Conservation (phyloP, 352 stramenopile genomes). For the Globisporangium solare region DNA sequence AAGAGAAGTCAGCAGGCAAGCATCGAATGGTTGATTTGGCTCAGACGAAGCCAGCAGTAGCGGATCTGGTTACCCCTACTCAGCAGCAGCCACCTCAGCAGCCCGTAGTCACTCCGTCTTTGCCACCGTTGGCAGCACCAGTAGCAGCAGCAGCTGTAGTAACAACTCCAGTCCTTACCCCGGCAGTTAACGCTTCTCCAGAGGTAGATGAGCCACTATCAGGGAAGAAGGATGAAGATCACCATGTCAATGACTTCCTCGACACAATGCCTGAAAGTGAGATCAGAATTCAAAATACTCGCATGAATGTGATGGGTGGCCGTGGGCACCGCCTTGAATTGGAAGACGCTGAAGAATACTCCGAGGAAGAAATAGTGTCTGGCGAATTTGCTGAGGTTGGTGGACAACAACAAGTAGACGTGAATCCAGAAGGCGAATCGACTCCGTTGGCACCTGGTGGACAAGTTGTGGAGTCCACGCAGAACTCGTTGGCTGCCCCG, state of each 20-base stretch:
- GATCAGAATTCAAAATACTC: slow-evolving; percentile 86
- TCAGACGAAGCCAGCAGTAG: slow-evolving; percentile 9
- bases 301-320: slow-evolving; percentile 91
- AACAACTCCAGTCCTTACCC: background rate
- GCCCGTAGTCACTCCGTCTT: background rate
- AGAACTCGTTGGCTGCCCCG: background rate
- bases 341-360: slow-evolving; percentile 40
- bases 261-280: slow-evolving; percentile 87
- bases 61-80: slow-evolving; percentile 7
- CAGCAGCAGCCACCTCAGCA: slow-evolving; percentile 6
- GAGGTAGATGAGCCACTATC: slow-evolving; percentile 55
- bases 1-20: slow-evolving; percentile 49
- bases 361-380: slow-evolving; percentile 26
- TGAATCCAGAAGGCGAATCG: background rate
- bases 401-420: slow-evolving; percentile 1
- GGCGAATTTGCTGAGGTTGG: slow-evolving; percentile 8
- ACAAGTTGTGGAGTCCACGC: background rate
- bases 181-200: slow-evolving; percentile 10
- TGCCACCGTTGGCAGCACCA: slow-evolving; percentile 1
- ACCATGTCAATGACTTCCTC: slow-evolving; percentile 72
- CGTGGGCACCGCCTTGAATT: slow-evolving; percentile 85
- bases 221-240: slow-evolving; percentile 37
- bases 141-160: background rate
- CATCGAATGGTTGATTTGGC: slow-evolving; percentile 36
- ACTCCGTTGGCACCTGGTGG: background rate